Percentiles rank a stretch among this genome's conserved stretches.
Conservation (phyloP, 257 asterid species). For the Nicotiana attenuata region DNA sequence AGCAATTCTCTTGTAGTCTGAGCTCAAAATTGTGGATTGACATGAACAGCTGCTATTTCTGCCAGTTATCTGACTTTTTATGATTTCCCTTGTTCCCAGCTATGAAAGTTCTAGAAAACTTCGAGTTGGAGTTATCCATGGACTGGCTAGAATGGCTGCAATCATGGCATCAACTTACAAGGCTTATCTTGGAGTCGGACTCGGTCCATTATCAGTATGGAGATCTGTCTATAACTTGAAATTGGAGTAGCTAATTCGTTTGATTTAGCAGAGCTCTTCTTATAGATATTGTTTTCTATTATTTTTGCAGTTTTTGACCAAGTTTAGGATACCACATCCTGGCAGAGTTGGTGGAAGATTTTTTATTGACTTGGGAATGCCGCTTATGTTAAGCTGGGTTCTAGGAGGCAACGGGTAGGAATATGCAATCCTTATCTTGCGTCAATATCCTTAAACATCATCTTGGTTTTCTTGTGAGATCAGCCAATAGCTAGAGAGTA, state of each 20-base stretch:
- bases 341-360: constrained; percentile 95
- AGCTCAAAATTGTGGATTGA: background rate
- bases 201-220: constrained; percentile 84
- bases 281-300: background rate
- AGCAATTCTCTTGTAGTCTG: background rate
- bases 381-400: constrained; percentile 92
- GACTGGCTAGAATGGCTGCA: constrained; percentile 98
- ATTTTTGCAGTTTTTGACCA: constrained; percentile 66
- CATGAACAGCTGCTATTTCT: background rate
- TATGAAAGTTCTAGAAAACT: constrained; percentile 78
- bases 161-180: constrained; percentile 93
- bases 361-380: constrained; percentile 86
- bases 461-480: background rate
- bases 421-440: background rate
- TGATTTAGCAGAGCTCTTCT: background rate
- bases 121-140: constrained; percentile 86
- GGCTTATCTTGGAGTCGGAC: constrained; percentile 90
- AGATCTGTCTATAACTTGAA: background rate
- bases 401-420: constrained; percentile 95
- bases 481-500: background rate
- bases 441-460: background rate
- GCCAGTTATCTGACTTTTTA: constrained; percentile 6
- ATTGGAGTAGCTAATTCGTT: background rate
- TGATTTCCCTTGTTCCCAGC: constrained; percentile 33
- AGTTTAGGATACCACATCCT: constrained; percentile 87